These are phyloP conservation scores for Kodamaea sp. DNA, from an alignment of 1,139 yeast genomes.

Conservation along the genomic window DNA sequence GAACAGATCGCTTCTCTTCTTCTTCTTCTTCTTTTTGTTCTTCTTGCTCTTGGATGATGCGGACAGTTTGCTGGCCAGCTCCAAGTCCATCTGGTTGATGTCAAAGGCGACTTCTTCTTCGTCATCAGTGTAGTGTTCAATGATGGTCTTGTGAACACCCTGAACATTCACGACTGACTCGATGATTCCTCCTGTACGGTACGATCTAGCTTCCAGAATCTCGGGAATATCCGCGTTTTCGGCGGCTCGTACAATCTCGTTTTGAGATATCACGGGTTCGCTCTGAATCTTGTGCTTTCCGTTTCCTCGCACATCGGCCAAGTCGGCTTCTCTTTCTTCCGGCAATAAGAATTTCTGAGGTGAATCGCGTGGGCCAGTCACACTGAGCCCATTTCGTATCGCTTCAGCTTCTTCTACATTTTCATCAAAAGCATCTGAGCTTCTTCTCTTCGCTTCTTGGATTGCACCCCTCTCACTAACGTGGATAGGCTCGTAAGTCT, in stretches of 20 bases:
- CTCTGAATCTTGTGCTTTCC: not conserved
- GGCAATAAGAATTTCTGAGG: constrained; percentile 20
- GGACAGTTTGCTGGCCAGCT: constrained; percentile 5
- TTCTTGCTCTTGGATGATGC: constrained; percentile 2
- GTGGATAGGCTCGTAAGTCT: constrained; percentile 44
- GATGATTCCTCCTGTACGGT: constrained; percentile 69
- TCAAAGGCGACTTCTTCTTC: constrained; percentile 12
- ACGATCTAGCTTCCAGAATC: constrained; percentile 38
- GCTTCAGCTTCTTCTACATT: constrained; percentile 8
- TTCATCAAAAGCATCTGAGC: constrained; percentile 10
- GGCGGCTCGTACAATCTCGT: constrained; percentile 3
- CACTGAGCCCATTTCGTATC: constrained; percentile 1
- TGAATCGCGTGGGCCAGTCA: not conserved
- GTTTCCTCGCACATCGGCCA: constrained; percentile 22
- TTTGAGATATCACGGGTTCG: not conserved
- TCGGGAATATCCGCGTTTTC: constrained; percentile 18
- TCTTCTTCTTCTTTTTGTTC: constrained; percentile 9
- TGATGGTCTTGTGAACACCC: constrained; percentile 86
- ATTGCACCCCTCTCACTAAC: constrained; percentile 55
- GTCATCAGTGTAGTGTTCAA: constrained; percentile 59
- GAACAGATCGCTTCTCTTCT: constrained; percentile 17
- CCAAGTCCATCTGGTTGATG: constrained; percentile 6
- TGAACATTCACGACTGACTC: constrained; percentile 83
- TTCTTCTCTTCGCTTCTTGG: constrained; percentile 29
- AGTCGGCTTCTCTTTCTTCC: constrained; percentile 31